Evolutionary conservation across 805 yeast species (phyloP), one percentile per base, ranked within the genome.

Genomic region (Saturnispora besseyi): DNA sequence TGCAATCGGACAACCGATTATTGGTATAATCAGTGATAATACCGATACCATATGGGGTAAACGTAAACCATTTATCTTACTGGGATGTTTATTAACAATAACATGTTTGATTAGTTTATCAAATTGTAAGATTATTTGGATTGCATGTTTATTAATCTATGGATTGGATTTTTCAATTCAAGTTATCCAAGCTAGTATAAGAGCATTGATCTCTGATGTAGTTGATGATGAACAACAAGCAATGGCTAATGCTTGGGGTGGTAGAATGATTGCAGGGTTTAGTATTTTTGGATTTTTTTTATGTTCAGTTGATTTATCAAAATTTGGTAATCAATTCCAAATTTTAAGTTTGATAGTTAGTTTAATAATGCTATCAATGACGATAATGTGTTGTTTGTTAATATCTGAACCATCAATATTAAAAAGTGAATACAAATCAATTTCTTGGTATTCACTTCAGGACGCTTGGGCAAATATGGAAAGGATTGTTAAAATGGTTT

Each of bases 181-280:
- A 51, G 75, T 73, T 2, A 80, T 81, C 48, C 84, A 79, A 55
- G 83, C 85, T 0, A 71, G 81, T 5, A 65, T 78, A 8, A 67
- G 86, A 11, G 84, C 86, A 0, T 69, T 78, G 38, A 77, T 80
- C 30, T 83, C 80, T 22, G 86, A 80, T 57, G 75, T 77, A 53
- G 78, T 79, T 7, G 77, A 82, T 5, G 69, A 78, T 0, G 62
- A 67, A 46, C 84, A 78, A 55, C 85, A 81, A 56, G 77, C 75
- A 49, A 57, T 66, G 5, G 81, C 83, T 9, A 80, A 79, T 59
- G 84, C 83, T 1, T 77, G 82, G 82, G 85, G 84, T 1, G 82
- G 84, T 1, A 64, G 82, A 45, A 71, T 81, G 79, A 77, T 78
- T 46, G 81, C 84, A 0, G 66, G 68, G 1, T 81, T 82, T 53